These are phyloP conservation scores for Mycena kentingensis DNA, from an alignment of 768 basidiomycete genomes.

Conservation along the genomic window DNA sequence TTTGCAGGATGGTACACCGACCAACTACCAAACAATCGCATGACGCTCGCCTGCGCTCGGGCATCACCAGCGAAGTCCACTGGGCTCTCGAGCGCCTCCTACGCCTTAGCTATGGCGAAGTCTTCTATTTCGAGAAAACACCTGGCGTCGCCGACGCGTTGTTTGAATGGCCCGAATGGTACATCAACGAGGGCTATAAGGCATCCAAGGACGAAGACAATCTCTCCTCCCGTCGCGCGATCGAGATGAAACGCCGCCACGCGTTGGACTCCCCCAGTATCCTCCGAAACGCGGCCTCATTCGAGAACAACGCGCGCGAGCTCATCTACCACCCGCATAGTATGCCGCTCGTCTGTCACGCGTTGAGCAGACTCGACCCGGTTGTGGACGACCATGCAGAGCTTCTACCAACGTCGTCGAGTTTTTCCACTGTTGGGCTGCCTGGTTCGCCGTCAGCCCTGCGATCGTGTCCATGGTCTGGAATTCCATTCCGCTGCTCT, in stretches of 20 bases:
- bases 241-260: slow-evolving; percentile 61
- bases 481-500: slow-evolving; percentile 60
- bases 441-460: slow-evolving; percentile 40
- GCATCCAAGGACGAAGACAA: slow-evolving; percentile 40
- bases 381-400: slow-evolving; percentile 68
- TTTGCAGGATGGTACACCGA: slow-evolving; percentile 84
- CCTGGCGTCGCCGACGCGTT: slow-evolving; percentile 83
- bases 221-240: slow-evolving; percentile 59
- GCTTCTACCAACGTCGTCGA: slow-evolving; percentile 74
- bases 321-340: slow-evolving; percentile 62
- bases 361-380: slow-evolving; percentile 61
- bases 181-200: slow-evolving; percentile 59
- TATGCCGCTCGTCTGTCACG: slow-evolving; percentile 62
- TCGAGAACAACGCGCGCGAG: slow-evolving; percentile 65
- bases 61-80: slow-evolving; percentile 76
- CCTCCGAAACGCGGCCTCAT: slow-evolving; percentile 78
- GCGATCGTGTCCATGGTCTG: slow-evolving; percentile 32
- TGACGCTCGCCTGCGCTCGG: slow-evolving; percentile 89
- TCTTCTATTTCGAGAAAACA: slow-evolving; percentile 68
- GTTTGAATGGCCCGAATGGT: slow-evolving; percentile 89
- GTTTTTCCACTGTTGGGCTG: slow-evolving; percentile 64
- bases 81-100: slow-evolving; percentile 92
- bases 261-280: slow-evolving; percentile 86
- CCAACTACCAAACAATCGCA: slow-evolving; percentile 74
- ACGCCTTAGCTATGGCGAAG: slow-evolving; percentile 76